Percentiles rank a stretch among this genome's conserved stretches.
Conservation (phyloP, 176 grass and related monocot genomes). For the Coix lacrymajobi region DNA sequence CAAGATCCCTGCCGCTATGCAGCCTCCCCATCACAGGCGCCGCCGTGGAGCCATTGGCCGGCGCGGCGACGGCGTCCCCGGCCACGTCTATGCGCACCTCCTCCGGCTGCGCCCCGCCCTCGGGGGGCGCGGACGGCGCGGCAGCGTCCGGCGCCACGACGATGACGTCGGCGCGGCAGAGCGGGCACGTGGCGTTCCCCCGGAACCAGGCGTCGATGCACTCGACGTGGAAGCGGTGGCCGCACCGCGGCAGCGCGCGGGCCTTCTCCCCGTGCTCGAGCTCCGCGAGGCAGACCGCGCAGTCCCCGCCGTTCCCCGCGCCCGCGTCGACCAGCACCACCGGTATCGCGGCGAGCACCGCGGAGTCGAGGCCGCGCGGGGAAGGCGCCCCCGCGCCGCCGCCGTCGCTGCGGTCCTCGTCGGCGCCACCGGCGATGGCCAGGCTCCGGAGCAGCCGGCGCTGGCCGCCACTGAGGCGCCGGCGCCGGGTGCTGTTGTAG, state of each 20-base stretch:
- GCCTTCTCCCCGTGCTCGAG: constrained; percentile 42
- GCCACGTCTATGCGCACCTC: background rate
- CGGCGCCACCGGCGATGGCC: background rate
- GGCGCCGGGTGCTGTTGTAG: background rate
- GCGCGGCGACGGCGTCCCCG: background rate
- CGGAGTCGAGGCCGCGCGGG: constrained; percentile 29
- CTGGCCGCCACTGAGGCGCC: background rate
- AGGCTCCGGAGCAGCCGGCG: constrained; percentile 20
- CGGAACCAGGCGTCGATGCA: constrained; percentile 74
- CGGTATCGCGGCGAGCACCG: constrained; percentile 44
- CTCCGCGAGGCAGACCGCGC: constrained; percentile 58
- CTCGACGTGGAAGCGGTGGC: constrained; percentile 56
- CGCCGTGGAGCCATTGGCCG: background rate
- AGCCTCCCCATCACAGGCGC: constrained; percentile 32
- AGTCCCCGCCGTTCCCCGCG: constrained; percentile 10
- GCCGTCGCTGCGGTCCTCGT: background rate
- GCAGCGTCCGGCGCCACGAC: background rate
- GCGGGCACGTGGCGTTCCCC: constrained; percentile 50
- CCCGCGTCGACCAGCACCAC: constrained; percentile 6
- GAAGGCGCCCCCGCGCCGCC: background rate
- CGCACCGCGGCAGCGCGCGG: constrained; percentile 50
- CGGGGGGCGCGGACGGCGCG: background rate
- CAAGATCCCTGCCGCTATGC: constrained; percentile 29
- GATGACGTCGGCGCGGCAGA: constrained; percentile 53
- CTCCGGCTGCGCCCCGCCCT: background rate